These are phyloP conservation scores for Coemansia erecta DNA, from an alignment of 192 early-diverging fungal species.

Conservation along the genomic window DNA sequence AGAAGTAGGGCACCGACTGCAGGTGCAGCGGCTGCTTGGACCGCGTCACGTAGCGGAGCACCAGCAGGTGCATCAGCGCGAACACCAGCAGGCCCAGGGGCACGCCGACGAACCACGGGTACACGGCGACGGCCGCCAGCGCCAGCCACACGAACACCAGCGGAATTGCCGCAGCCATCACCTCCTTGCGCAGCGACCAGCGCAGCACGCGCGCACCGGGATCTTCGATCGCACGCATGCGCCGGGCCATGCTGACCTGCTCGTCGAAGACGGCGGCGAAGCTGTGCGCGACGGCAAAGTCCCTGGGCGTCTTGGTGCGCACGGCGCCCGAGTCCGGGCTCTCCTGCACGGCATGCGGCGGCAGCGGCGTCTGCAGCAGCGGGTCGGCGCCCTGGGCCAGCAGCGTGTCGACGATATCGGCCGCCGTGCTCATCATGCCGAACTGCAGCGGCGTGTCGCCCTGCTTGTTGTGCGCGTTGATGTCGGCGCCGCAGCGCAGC, in stretches of 20 bases:
- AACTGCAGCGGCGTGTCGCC: constrained; percentile 89
- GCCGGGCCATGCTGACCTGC: constrained; percentile 20
- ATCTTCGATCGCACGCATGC: constrained; percentile 17
- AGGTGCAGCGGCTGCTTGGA: constrained; percentile 56
- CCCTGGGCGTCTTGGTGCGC: constrained; percentile 73
- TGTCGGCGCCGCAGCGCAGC: constrained; percentile 64
- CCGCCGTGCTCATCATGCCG: constrained; percentile 69
- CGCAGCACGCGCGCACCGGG: constrained; percentile 22
- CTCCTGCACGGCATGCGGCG: constrained; percentile 5
- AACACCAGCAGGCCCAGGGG: constrained; percentile 59
- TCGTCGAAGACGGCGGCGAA: constrained; percentile 41
- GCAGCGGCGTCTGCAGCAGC: constrained; percentile 33
- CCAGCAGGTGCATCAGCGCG: constrained; percentile 56
- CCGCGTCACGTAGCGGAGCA: constrained; percentile 60
- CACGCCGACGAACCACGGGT: constrained; percentile 78
- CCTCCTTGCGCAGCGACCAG: constrained; percentile 53
- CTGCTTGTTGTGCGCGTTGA: constrained; percentile 67
- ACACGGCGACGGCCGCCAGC: constrained; percentile 57
- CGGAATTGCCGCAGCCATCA: constrained; percentile 69
- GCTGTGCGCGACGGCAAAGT: constrained; percentile 76
- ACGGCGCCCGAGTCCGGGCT: not conserved
- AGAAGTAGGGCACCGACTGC: constrained; percentile 77
- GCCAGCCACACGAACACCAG: constrained; percentile 62
- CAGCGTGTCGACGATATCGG: constrained; percentile 60
- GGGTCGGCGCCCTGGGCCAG: constrained; percentile 72